Conservation (phyloP, 2,329 filamentous ascomycete species). For the Alternaria triticimaculans region DNA sequence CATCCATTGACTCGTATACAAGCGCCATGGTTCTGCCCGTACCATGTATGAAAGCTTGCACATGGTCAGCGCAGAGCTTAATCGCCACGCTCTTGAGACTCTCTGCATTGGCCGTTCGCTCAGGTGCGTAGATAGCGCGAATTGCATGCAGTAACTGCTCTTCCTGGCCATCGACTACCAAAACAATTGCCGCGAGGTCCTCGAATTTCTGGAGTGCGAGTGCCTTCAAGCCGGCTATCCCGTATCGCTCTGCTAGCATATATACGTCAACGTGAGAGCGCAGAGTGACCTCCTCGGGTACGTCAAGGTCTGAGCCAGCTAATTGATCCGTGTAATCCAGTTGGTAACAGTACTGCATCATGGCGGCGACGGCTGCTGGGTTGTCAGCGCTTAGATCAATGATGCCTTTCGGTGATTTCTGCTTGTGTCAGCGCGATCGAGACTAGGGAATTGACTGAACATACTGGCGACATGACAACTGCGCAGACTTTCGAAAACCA, state of each 20-base stretch:
- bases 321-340: slow-evolving; percentile 38
- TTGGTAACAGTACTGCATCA: slow-evolving; percentile 45
- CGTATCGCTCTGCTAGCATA: slow-evolving; percentile 39
- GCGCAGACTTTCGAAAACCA: slow-evolving; percentile 42
- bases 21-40: slow-evolving; percentile 34
- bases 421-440: slow-evolving; percentile 10
- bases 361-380: slow-evolving; percentile 39
- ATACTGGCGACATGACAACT: slow-evolving; percentile 29
- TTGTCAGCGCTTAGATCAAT: slow-evolving; percentile 42
- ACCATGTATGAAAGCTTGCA: slow-evolving; percentile 36
- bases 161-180: slow-evolving; percentile 32
- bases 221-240: slow-evolving; percentile 31
- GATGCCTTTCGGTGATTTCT: slow-evolving; percentile 33
- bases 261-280: slow-evolving; percentile 38
- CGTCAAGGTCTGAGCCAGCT: slow-evolving; percentile 20
- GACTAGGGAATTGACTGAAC: neutral
- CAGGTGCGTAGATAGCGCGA: slow-evolving; percentile 34
- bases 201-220: slow-evolving; percentile 39
- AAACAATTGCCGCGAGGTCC: slow-evolving; percentile 24
- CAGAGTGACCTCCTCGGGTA: slow-evolving; percentile 30
- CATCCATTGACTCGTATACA: slow-evolving; percentile 38
- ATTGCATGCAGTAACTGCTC: slow-evolving; percentile 34
- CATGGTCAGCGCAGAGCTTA: slow-evolving; percentile 39
- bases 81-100: slow-evolving; percentile 29
- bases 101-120: slow-evolving; percentile 28